Evolutionary conservation across 306 rosid genomes (phyloP), one percentile per base, ranked within the genome.

Genomic region (Castanea crenata): DNA sequence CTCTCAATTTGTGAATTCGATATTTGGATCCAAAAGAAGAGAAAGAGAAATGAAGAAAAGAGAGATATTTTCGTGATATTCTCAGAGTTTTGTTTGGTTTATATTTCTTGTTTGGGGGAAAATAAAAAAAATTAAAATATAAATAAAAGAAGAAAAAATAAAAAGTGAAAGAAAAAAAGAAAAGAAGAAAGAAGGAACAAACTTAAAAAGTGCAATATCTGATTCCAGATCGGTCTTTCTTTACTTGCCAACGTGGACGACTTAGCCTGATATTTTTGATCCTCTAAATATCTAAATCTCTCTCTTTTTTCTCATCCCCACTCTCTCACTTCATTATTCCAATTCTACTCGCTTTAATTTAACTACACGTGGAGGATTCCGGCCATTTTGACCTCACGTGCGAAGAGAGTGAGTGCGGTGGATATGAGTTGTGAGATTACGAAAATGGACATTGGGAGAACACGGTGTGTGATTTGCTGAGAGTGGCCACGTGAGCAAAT

Each of bases 161-260:
- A 44, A 2, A 46, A 41, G 4, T 49, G 3, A 6, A 0, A 38
- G 7, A 2, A 0, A 1, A 6, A 1, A 38, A 0, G 0, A 35
- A 38, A 7, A 16, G 70, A 7, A 16, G 70, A 78, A 63, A 72
- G 55, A 4, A 27, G 11, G 74, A 75, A 49, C 4, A 49, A 49
- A 49, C 54, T 49, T 3, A 49, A 81, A 88, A 88, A 85, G 91
- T 85, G 84, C 89, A 81, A 80, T 79, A 69, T 85, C 83, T 10
- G 79, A 69, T 79, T 82, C 90, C 77, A 77, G 81, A 79, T 85
- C 80, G 74, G 69, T 74, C 80, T 1, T 0, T 10, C 3, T 15
- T 44, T 25, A 4, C 18, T 67, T 67, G 91, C 89, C 80, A n/a
- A 74, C 89, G 88, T 88, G 91, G 91, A 79, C 83, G 82, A 74